Base-by-base conservation (phyloP, 83 land plant species). In the Picea abies region DNA sequence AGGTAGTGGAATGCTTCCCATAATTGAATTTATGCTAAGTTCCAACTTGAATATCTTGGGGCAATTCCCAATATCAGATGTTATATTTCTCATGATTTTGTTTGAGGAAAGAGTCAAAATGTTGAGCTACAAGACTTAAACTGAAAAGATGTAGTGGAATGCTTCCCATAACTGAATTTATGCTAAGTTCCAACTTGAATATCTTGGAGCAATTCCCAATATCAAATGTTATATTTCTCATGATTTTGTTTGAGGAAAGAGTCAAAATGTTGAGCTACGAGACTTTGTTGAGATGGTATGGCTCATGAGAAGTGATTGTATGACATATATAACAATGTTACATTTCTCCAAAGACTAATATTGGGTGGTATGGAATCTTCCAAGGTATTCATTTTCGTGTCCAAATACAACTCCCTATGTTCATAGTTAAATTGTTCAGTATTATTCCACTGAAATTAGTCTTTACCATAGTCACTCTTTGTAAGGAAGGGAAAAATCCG, bases 1-100 rank as follows among this genome's bases (percentile, higher is more conserved):
- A 52, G 82, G 79, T 17, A 80, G n/a, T 22, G 90, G 88, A 79
- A 88, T 85, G 52, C 72, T 81, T 49, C 90, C 88, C 63, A 85
- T 65, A 44, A 88, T 41, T 32, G 44, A 8, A 72, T 88, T 88
- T 32, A 66, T 29, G 63, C 87, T 83, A 15, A 88, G 83, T 39
- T 88, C 88, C n/a, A 88, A 41, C 41, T 58, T 69, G 56, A 79
- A 61, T 35, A 88, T 47, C 12, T 85, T 81, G 61, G 61, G 22
- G 35, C 83, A 83, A 44, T 78, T n/a, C 6, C 81, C 83, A 47
- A 88, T 29, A 58, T 85, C 72, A 20, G 85, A 29, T 60, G 87
- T 87, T 75, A 88, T 83, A 17, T 23, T 63, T 16, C 85, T 85
- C 2, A 12, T 69, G 23, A 88, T 77, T 20, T 49, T 80, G 70